Conservation (phyloP, 768 basidiomycete species). For the Termitomyces sp. region DNA sequence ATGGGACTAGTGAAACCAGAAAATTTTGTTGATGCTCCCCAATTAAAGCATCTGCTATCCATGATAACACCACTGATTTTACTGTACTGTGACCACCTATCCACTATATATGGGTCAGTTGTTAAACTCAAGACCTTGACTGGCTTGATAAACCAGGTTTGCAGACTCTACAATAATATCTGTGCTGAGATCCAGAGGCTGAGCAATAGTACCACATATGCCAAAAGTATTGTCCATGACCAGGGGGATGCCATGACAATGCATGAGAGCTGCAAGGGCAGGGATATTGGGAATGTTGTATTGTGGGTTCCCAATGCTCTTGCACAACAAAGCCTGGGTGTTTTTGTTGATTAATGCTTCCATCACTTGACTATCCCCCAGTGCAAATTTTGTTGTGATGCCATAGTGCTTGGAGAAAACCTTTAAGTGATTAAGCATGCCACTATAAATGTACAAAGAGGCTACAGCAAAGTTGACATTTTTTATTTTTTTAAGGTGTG, state of each 20-base stretch:
- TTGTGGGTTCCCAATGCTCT: constrained; percentile 63
- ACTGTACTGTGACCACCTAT: constrained; percentile 65
- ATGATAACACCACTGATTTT: constrained; percentile 57
- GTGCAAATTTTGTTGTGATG: constrained; percentile 52
- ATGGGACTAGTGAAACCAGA: constrained; percentile 15
- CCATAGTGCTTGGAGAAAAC: constrained; percentile 38
- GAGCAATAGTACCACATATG: constrained; percentile 46
- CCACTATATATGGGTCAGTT: constrained; percentile 45
- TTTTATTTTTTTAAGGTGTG: no score
- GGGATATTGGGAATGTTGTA: constrained; percentile 50
- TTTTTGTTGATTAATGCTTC: constrained; percentile 37
- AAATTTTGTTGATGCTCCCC: constrained; percentile 50
- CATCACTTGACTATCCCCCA: constrained; percentile 42
- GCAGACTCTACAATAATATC: constrained; percentile 32
- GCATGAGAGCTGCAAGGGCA: constrained; percentile 64
- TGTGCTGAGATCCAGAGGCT: constrained; percentile 24
- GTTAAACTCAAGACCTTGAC: constrained; percentile 19
- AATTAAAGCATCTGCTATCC: constrained; percentile 60
- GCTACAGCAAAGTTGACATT: not conserved
- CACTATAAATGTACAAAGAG: constrained; percentile 3
- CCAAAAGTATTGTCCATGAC: constrained; percentile 68
- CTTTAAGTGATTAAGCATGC: constrained; percentile 44
- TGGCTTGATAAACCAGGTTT: not conserved
- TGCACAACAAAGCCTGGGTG: constrained; percentile 53
- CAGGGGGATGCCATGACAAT: constrained; percentile 54